phyloP scores from a whole-genome alignment of 257 asterid genomes.

The Jacaranda copaia region DNA sequence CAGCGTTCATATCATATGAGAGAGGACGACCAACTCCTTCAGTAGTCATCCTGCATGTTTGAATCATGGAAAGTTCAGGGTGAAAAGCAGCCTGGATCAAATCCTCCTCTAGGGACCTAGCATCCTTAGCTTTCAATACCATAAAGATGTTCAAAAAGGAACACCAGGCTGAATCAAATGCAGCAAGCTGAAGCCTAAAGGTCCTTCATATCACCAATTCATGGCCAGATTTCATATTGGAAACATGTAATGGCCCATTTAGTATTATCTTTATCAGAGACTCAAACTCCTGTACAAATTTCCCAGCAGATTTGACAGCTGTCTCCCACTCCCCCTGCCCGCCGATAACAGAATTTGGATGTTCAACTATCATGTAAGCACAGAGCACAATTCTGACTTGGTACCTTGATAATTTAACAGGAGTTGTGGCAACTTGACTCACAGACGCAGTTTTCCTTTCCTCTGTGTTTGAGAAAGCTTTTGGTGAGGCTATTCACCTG shows the following conservation, averaged over 20 bases:
- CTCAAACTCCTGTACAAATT: constrained; percentile 63
- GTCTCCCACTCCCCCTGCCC: constrained; percentile 68
- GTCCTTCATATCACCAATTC: constrained; percentile 34
- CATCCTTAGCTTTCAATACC: constrained; percentile 72
- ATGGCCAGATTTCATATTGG: constrained; percentile 38
- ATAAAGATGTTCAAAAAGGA: constrained; percentile 72
- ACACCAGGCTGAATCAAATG: constrained; percentile 75
- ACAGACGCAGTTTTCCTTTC: constrained; percentile 35
- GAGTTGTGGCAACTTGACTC: constrained; percentile 34
- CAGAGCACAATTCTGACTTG: constrained; percentile 72
- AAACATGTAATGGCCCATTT: constrained; percentile 50
- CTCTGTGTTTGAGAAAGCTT: constrained; percentile 40
- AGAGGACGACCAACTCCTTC: constrained; percentile 55
- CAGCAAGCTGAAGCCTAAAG: constrained; percentile 64
- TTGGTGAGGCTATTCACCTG: constrained; percentile 60
- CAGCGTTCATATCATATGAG: constrained; percentile 71
- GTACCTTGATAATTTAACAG: constrained; percentile 56
- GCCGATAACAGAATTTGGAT: constrained; percentile 73
- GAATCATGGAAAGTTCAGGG: constrained; percentile 73
- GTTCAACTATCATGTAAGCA: constrained; percentile 73
- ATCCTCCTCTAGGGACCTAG: constrained; percentile 66
- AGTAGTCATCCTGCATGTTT: constrained; percentile 68
- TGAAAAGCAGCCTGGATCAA: constrained; percentile 77
- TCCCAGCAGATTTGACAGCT: constrained; percentile 62
- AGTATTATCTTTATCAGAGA: constrained; percentile 49